Base-by-base conservation (phyloP, 106 monocot species). In the Narthecium ossifragum region DNA sequence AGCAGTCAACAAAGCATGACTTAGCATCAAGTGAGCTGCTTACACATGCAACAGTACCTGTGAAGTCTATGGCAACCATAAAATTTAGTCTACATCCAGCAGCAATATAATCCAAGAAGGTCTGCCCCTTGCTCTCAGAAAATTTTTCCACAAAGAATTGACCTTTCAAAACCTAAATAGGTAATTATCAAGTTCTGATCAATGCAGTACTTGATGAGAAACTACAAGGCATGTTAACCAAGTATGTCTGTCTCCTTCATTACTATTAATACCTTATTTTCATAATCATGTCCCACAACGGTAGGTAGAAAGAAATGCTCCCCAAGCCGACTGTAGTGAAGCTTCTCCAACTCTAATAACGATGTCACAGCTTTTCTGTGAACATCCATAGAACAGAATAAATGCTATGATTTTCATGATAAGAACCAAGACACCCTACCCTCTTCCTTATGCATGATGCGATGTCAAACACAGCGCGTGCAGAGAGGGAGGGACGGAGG, bases 61-160 rank as follows among this genome's bases (percentile, higher is more conserved):
- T 80, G 26, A 78, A 90, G 62, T 75, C 80, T 37, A 90, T 57
- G 13, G 78, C 87, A 57, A 78, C 74, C 67, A 83, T 66, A 46
- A 86, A 94, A 66, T 80, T 94, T 37, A 94, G 63, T 70, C 89
- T 85, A 66, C 67, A 89, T 24, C 93, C 93, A 66, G 45, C 69
- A 70, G 83, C 76, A 64, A 94, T 78, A 58, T 94, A 94, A 68
- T 94, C 93, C 56, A 94, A 65, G 61, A 94, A 94, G 26, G 80
- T 89, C 41, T 57, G 40, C 48, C 66, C 74, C 38, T 69, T 72
- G 58, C 66, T 76, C 46, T 85, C 80, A 46, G 63, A 61, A 66
- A 77, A 85, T 13, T 59, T 89, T 26, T 89, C 89, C 49, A 94
- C 77, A 68, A 67, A 82, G 59, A 89, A 55, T 46, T 89, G 73